Percentiles rank a stretch among this genome's conserved stretches.
phyloP scores from a whole-genome alignment of 2,329 filamentous ascomycete genomes.

The Allantophomopsis lycopodina region DNA sequence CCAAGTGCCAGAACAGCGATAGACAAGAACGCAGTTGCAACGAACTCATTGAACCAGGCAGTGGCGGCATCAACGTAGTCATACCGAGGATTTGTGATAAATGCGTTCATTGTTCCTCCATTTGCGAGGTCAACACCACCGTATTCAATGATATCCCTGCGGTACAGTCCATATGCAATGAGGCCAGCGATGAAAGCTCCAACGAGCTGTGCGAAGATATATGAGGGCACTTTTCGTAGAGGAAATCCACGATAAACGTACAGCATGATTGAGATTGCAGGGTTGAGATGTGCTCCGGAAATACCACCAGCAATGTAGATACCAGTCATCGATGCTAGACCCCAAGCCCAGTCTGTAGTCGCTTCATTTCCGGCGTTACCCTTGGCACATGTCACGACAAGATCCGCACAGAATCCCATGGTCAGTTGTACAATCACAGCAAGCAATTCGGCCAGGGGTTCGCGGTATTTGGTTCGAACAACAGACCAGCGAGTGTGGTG shows the following conservation, averaged over 20 bases:
- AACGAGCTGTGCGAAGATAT: slow-evolving; percentile 6
- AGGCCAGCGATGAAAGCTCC: slow-evolving; percentile 6
- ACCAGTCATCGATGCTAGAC: slow-evolving; percentile 33
- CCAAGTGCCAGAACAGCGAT: slow-evolving; percentile 25
- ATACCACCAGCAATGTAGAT: slow-evolving; percentile 14
- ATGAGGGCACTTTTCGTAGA: slow-evolving; percentile 5
- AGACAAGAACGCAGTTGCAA: slow-evolving; percentile 23
- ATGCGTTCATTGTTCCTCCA: slow-evolving; percentile 3
- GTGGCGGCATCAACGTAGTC: slow-evolving; percentile 7
- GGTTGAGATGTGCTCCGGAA: slow-evolving; percentile 8
- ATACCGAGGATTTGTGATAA: slow-evolving; percentile 3
- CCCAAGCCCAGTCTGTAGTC: slow-evolving; percentile 30
- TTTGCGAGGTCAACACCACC: background rate
- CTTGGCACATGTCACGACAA: slow-evolving; percentile 19
- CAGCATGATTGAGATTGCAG: slow-evolving; percentile 6
- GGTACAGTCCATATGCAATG: slow-evolving; percentile 5
- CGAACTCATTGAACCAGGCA: slow-evolving; percentile 30
- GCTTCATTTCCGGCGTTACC: slow-evolving; percentile 22
- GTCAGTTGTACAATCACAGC: slow-evolving; percentile 12
- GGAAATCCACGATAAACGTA: slow-evolving; percentile 8
- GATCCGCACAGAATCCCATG: slow-evolving; percentile 31
- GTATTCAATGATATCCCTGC: slow-evolving; percentile 3
- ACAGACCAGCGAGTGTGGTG: slow-evolving; percentile 25
- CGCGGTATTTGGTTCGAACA: slow-evolving; percentile 32
- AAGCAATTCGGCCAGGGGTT: slow-evolving; percentile 35